Evolutionary conservation across 371 early-diverging fungal genomes (phyloP), one percentile per base, ranked within the genome.

Genomic region (Mucor circinelloides): DNA sequence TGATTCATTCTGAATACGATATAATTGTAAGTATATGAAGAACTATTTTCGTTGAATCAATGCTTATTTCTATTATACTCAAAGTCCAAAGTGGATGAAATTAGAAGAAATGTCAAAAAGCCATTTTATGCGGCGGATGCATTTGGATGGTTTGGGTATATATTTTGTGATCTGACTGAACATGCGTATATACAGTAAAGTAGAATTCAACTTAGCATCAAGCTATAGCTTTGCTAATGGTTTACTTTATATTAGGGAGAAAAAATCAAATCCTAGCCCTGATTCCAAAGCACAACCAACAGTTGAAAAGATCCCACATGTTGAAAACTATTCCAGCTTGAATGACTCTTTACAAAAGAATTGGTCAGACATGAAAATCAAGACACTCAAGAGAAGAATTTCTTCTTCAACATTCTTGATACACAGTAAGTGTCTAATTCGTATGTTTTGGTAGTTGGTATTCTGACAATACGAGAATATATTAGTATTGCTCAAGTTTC

Each of bases 141-240:
- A 0, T 86, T 87, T 69, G 97, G 97, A 15, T 80, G 89, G 70
- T 86, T 85, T 64, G 95, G 96, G 8, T 96, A 88, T 72, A 86
- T 94, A 17, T 95, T 96, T 72, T 87, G 87, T 60, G 97, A 97
- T 78, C 72, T 96, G 60, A 75, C 69, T 1, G 65, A 79, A 2
- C 93, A 95, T 73, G 73, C 86, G 10, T 96, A 87, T 79, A 72
- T 89, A 15, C 87, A 87, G 89, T 87, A 87, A 76, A 80, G 50
- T 50, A 25, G 23, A 48, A 23, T 23, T 23, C 66, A 7, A 10
- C 38, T 15, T 19, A 0, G 28, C 13, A 34, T 56, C 28, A 28
- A 36, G 27, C 38, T 25, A 1, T 23, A 23, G 8, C 10, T 8
- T 23, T 25, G 12, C 44, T 50, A 23, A 50, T 50, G 9, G 7